Base-by-base conservation (phyloP, 768 basidiomycete genomes). In the Amanita rubescens region DNA sequence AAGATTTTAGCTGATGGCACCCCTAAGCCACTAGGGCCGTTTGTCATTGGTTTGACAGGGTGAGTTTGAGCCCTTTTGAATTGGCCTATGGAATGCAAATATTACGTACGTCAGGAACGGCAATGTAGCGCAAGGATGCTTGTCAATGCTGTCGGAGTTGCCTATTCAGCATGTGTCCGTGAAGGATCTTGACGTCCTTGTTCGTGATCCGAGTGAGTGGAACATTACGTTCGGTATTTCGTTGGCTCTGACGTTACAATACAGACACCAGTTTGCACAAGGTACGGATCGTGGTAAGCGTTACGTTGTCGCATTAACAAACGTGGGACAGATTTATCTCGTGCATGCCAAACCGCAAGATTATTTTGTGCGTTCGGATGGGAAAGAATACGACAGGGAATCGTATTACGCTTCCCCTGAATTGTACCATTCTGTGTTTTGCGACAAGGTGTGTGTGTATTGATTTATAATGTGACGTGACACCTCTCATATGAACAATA, bases 1-100 rank as follows among this genome's bases (percentile, higher is more conserved):
- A 69, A 70, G 17, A 84, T 94, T 10, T 60, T 67, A 3, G 61
- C 69, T 33, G 71, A 80, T 35, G 85, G 85, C 1, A 84, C 81
- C 1, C 82, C 86, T 5, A 65, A 66, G n/a, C 68, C 69, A 8
- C 71, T 86, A 1, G 91, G 89, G 2, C 93, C 94, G 0, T 80
- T 90, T 33, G 77, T 94, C 0, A 78, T 93, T 49, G 87, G 90
- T 15, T 62, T 94, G 41, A 94, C 91, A 20, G 92, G 92, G 89
- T 90, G 64, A 46, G 51, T 51, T 62, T 0, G 27, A 35, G 17
- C 19, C 39, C 44, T n/a, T 39, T 30, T 11, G 15, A 14, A 30
- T 27, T 14, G 11, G 12, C 19, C 24, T 34, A 37, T 20, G 54
- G 50, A n/a, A 9, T 8, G 37, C 27, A 30, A 30, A 30, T 30